Evolutionary conservation across 2,329 filamentous ascomycete genomes (phyloP).

Genomic region (Plenodomus biglobosus): DNA sequence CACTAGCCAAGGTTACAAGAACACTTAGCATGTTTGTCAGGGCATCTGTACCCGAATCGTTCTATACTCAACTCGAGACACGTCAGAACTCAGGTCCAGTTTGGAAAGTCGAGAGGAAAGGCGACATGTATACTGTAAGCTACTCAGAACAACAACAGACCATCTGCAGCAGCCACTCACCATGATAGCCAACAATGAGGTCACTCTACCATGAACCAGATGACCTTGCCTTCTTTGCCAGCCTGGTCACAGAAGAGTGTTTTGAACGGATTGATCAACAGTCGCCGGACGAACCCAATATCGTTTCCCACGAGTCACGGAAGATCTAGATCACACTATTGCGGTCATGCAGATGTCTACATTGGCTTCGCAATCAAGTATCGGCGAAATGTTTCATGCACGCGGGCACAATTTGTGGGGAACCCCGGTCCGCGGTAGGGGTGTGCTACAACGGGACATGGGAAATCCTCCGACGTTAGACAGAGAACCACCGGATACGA

Average conservation of each 20-base stretch:
- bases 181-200: conserved; percentile 5
- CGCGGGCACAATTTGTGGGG: conserved; percentile 11
- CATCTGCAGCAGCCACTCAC: background rate
- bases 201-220: conserved; percentile 5
- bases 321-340: conserved; percentile 7
- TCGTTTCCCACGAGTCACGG: conserved; percentile 6
- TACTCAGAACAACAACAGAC: background rate
- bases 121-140: conserved; percentile 20
- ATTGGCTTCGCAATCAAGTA: conserved; percentile 24
- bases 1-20: conserved; percentile 21
- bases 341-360: conserved; percentile 11
- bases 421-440: conserved; percentile 2
- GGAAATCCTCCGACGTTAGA: background rate
- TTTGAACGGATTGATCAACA: conserved; percentile 13
- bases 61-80: conserved; percentile 30
- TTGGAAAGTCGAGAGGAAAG: conserved; percentile 22
- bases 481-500: background rate
- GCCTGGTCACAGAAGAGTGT: conserved; percentile 10
- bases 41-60: conserved; percentile 7
- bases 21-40: conserved; percentile 17
- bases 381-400: conserved; percentile 21
- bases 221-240: conserved; percentile 11
- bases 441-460: too few relatives aligned
- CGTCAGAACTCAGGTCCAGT: conserved; percentile 4
- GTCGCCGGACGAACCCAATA: background rate